These are phyloP conservation scores for Pseudonitzschia multistriata DNA, from an alignment of 108 stramenopile species.

Conservation along the genomic window DNA sequence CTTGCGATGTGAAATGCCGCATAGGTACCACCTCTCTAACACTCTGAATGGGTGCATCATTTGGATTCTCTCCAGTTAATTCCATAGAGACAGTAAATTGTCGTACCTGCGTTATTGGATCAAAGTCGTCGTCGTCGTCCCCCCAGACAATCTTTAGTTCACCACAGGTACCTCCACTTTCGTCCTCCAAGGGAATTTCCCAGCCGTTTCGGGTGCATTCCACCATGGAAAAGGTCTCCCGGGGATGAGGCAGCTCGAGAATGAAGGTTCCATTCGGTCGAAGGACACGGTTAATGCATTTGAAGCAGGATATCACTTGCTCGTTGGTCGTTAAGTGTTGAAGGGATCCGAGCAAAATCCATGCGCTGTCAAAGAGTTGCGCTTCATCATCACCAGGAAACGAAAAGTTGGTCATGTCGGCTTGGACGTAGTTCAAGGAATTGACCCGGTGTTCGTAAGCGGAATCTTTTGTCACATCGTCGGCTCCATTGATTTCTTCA, in stretches of 20 bases:
- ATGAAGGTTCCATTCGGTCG: conserved; percentile 56
- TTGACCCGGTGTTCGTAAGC: conserved; percentile 16
- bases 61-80: conserved; percentile 31
- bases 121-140: conserved; percentile 78
- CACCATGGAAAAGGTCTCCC: conserved; percentile 77
- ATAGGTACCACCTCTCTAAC: conserved; percentile 75
- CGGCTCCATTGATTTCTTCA: conserved; percentile 34
- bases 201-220: conserved; percentile 79
- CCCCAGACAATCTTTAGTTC: conserved; percentile 81
- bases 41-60: not conserved
- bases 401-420: conserved; percentile 63
- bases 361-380: conserved; percentile 60
- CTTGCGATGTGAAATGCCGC: conserved; percentile 82
- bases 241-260: conserved; percentile 81
- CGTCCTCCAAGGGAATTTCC: conserved; percentile 71
- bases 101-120: conserved; percentile 75
- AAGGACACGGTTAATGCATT: conserved; percentile 39
- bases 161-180: conserved; percentile 60
- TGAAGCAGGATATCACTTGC: conserved; percentile 66
- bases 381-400: not conserved
- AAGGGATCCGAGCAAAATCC: conserved; percentile 77
- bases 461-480: conserved; percentile 58
- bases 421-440: conserved; percentile 34
- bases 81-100: conserved; percentile 74
- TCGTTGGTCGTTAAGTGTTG: conserved; percentile 78